Evolutionary conservation across 1,284 basidiomycete species (phyloP).

Genomic region (Rhodotorula sp.): DNA sequence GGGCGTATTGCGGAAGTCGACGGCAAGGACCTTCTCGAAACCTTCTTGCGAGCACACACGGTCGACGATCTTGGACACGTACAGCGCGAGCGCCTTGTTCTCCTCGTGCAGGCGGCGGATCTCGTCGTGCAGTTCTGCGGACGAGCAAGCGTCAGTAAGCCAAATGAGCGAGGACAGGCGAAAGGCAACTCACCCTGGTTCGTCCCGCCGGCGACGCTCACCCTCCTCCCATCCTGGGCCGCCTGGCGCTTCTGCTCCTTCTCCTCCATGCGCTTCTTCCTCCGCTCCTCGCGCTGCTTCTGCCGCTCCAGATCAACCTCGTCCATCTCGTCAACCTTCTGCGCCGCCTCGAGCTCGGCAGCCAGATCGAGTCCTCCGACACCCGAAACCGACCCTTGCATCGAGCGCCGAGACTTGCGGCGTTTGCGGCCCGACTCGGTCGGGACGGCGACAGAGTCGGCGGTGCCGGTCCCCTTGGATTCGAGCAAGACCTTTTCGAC

Average conservation of each 20-base stretch:
- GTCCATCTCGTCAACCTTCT: conserved; percentile 12
- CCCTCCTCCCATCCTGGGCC: conserved; percentile 10
- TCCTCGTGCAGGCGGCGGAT: conserved; percentile 42
- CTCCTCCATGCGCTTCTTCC: conserved; percentile 4
- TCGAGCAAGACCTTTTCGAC: conserved; percentile 36
- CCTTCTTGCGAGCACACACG: conserved; percentile 45
- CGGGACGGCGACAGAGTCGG: conserved; percentile 35
- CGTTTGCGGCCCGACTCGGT: neutral
- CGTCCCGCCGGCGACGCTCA: neutral
- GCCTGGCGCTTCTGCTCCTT: neutral
- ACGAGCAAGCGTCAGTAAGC: neutral
- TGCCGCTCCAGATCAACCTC: conserved; percentile 12
- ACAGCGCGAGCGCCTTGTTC: conserved; percentile 44
- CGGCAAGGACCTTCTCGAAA: conserved; percentile 45
- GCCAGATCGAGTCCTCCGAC: conserved; percentile 40
- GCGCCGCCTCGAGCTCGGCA: conserved; percentile 40
- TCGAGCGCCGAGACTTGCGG: neutral
- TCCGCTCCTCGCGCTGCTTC: conserved; percentile 13
- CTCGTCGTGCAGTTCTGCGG: conserved; percentile 33
- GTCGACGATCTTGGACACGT: conserved; percentile 46
- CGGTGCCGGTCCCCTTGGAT: conserved; percentile 26
- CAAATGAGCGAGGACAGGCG: neutral
- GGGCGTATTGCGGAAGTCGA: conserved; percentile 38
- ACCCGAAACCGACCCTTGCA: neutral
- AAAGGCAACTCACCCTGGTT: neutral